phyloP scores from a whole-genome alignment of 2,329 filamentous ascomycete genomes.

The Zymoseptoria brevis region DNA sequence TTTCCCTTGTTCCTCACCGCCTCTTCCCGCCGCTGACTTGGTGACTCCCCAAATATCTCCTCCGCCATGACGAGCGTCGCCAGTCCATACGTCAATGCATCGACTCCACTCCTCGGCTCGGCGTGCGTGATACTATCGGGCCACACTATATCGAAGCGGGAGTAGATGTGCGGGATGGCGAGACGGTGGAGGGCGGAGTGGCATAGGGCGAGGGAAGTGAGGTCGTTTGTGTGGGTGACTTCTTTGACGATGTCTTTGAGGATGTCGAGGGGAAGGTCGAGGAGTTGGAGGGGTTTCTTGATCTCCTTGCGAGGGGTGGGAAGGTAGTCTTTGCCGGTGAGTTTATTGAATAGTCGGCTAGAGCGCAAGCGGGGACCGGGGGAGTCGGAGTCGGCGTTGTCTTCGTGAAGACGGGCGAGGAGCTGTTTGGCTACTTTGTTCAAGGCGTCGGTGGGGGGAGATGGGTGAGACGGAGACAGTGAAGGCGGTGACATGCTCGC shows the following conservation, averaged over 20 bases:
- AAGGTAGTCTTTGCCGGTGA: slow-evolving; percentile 34
- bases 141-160: slow-evolving; percentile 82
- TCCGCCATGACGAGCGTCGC: slow-evolving; percentile 70
- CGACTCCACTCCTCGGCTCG: slow-evolving; percentile 63
- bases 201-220: slow-evolving; percentile 68
- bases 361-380: slow-evolving; percentile 26
- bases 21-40: slow-evolving; percentile 32
- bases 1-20: slow-evolving; percentile 17
- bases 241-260: slow-evolving; percentile 72
- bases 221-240: slow-evolving; percentile 73
- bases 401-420: slow-evolving; percentile 25
- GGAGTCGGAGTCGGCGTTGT: slow-evolving; percentile 23
- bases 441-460: slow-evolving; percentile 10
- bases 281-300: slow-evolving; percentile 53
- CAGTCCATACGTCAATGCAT: slow-evolving; percentile 74
- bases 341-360: slow-evolving; percentile 42
- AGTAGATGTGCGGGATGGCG: slow-evolving; percentile 72
- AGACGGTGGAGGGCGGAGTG: slow-evolving; percentile 70
- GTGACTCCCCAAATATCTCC: slow-evolving; percentile 49
- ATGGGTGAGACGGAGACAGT: slow-evolving; percentile 5
- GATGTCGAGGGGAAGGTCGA: slow-evolving; percentile 72
- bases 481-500: slow-evolving; percentile 11
- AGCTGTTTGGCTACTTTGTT: slow-evolving; percentile 23
- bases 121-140: slow-evolving; percentile 59
- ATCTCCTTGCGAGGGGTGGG: slow-evolving; percentile 31